A percentile compares a stretch with the other conserved stretches of the same genome.
Conservation (phyloP, 2,329 filamentous ascomycete species). For the Clarireedia hainanense region DNA sequence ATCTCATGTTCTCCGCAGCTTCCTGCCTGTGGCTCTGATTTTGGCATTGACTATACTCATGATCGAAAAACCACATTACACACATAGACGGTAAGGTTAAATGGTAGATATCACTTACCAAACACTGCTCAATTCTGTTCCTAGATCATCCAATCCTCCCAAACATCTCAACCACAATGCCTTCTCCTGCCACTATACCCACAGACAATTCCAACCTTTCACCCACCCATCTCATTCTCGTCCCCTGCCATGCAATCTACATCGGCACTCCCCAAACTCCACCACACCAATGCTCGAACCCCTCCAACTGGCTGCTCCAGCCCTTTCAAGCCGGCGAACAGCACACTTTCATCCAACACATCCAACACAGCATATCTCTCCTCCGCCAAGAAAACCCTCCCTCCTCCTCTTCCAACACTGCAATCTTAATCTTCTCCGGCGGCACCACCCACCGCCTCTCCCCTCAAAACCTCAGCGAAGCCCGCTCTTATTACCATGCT, state of each 20-base stretch:
- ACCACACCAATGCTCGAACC: constrained; percentile 21
- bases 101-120: too few relatives aligned
- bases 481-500: constrained; percentile 52
- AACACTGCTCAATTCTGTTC: too few relatives aligned
- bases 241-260: constrained; percentile 83
- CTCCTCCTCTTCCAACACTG: constrained; percentile 32
- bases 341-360: constrained; percentile 70
- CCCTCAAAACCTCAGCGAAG: constrained; percentile 47
- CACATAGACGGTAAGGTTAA: too few relatives aligned
- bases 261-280: constrained; percentile 25
- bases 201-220: neutral
- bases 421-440: constrained; percentile 22
- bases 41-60: too few relatives aligned
- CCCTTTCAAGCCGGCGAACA: constrained; percentile 63
- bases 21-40: too few relatives aligned
- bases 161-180: neutral
- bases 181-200: neutral
- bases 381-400: constrained; percentile 49
- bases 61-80: too few relatives aligned
- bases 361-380: constrained; percentile 34
- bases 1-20: too few relatives aligned
- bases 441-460: constrained; percentile 33
- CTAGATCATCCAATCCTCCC: neutral
- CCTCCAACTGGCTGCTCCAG: constrained; percentile 65
- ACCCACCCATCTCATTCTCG: constrained; percentile 55